Evolutionary conservation across 495 filamentous ascomycete species (phyloP).

Genomic region (Amphirosellinia nigrospora): DNA sequence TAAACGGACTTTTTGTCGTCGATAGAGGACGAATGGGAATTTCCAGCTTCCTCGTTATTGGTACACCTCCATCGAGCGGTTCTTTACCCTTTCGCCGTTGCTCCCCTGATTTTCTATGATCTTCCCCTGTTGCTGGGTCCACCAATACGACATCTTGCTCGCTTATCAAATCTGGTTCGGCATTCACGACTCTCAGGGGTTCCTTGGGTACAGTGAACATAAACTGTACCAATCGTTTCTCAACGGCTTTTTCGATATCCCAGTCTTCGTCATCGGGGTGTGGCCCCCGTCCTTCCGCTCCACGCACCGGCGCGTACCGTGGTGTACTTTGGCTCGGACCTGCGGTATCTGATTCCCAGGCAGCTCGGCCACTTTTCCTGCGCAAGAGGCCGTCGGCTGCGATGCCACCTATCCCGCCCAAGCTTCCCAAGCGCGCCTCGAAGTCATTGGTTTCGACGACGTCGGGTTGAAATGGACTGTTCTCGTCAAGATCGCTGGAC

Average conservation of each 20-base stretch:
- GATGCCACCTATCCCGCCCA: slow-evolving; percentile 40
- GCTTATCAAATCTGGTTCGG: slow-evolving; percentile 56
- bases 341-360: slow-evolving; percentile 45
- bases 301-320: slow-evolving; percentile 20
- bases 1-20: slow-evolving; percentile 26
- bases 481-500: slow-evolving; percentile 26
- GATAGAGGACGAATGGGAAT: slow-evolving; percentile 12
- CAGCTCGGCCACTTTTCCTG: slow-evolving; percentile 50
- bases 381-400: slow-evolving; percentile 42
- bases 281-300: slow-evolving; percentile 14
- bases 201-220: slow-evolving; percentile 93
- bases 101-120: background rate
- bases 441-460: slow-evolving; percentile 40
- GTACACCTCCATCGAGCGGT: background rate
- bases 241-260: slow-evolving; percentile 86
- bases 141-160: slow-evolving; percentile 42
- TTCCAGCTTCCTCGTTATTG: background rate
- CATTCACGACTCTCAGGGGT: slow-evolving; percentile 85
- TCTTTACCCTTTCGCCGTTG: background rate
- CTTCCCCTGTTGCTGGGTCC: slow-evolving; percentile 32
- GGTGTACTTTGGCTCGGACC: slow-evolving; percentile 22
- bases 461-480: slow-evolving; percentile 34
- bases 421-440: slow-evolving; percentile 35
- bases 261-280: slow-evolving; percentile 72
- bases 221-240: slow-evolving; percentile 82